phyloP scores from a whole-genome alignment of 2,329 filamentous ascomycete species.

The Emydomyces testavorans region DNA sequence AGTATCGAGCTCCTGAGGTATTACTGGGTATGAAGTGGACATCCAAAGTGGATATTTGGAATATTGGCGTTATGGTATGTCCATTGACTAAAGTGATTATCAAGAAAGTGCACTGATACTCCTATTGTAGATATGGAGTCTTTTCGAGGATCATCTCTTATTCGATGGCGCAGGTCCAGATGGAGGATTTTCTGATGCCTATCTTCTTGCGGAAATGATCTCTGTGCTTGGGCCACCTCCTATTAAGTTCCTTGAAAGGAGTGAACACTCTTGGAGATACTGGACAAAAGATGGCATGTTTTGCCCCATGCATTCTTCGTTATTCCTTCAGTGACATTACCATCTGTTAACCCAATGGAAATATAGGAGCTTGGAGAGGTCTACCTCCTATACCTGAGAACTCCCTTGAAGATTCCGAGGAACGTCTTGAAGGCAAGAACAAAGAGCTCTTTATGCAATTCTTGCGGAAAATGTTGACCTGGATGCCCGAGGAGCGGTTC shows the following conservation, averaged over 20 bases:
- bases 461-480: slow-evolving; percentile 18
- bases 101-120: slow-evolving; percentile 13
- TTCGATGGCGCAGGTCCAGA: slow-evolving; percentile 19
- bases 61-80: slow-evolving; percentile 11
- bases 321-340: neutral
- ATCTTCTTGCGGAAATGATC: slow-evolving; percentile 22
- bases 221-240: slow-evolving; percentile 22
- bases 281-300: neutral
- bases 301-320: neutral
- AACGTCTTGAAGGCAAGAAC: slow-evolving; percentile 13
- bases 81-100: neutral
- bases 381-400: neutral
- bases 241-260: slow-evolving; percentile 21
- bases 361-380: slow-evolving; percentile 10
- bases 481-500: no score
- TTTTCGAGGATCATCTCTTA: slow-evolving; percentile 19
- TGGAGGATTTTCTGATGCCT: slow-evolving; percentile 19
- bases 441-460: slow-evolving; percentile 17
- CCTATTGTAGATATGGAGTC: slow-evolving; percentile 19
- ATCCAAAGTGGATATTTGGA: slow-evolving; percentile 26
- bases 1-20: slow-evolving; percentile 24
- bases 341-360: neutral
- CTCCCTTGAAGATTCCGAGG: slow-evolving; percentile 15
- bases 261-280: slow-evolving; percentile 14
- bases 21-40: slow-evolving; percentile 22